These are phyloP conservation scores for Sarcomyxa edulis DNA, from an alignment of 768 basidiomycete species.

Conservation along the genomic window DNA sequence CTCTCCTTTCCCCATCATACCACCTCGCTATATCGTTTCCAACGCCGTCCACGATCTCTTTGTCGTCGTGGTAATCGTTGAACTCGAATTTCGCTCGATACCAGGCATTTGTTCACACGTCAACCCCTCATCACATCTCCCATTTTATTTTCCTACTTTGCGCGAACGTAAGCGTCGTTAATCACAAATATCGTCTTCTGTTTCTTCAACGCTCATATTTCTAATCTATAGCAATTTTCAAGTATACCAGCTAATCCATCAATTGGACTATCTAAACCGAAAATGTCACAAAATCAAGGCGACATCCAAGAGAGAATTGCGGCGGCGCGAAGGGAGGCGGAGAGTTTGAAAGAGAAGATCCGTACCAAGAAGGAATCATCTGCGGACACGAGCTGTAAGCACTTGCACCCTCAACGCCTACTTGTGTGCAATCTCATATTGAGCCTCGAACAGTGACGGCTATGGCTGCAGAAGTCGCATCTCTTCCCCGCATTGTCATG, in stretches of 20 bases:
- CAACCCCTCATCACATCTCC: constrained; percentile 5
- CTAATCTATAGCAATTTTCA: too few relatives aligned
- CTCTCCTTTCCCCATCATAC: constrained; percentile 20
- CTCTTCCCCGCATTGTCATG: constrained; percentile 95
- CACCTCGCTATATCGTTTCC: constrained; percentile 11
- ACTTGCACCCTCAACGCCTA: constrained; percentile 4
- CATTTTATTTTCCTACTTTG: constrained; percentile 7
- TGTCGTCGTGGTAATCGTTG: constrained; percentile 7
- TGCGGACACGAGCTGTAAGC: constrained; percentile 95
- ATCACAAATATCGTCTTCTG: constrained; percentile 5
- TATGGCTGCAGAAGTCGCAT: constrained; percentile 97
- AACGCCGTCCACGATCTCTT: constrained; percentile 13
- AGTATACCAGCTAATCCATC: background rate
- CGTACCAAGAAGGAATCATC: constrained; percentile 93
- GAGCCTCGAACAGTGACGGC: constrained; percentile 68
- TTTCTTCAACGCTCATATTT: constrained; percentile 4
- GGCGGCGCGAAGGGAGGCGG: constrained; percentile 93
- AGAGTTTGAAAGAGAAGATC: constrained; percentile 98
- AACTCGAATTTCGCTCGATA: background rate
- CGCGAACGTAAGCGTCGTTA: constrained; percentile 7
- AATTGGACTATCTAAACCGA: constrained; percentile 11
- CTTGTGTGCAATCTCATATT: background rate
- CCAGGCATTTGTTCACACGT: constrained; percentile 7
- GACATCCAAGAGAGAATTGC: constrained; percentile 93
- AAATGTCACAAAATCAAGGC: constrained; percentile 80